Percentiles rank a stretch among this genome's conserved stretches.
These are phyloP conservation scores for Daldinia eschscholtzii DNA, from an alignment of 2,329 filamentous ascomycete genomes.

Conservation along the genomic window DNA sequence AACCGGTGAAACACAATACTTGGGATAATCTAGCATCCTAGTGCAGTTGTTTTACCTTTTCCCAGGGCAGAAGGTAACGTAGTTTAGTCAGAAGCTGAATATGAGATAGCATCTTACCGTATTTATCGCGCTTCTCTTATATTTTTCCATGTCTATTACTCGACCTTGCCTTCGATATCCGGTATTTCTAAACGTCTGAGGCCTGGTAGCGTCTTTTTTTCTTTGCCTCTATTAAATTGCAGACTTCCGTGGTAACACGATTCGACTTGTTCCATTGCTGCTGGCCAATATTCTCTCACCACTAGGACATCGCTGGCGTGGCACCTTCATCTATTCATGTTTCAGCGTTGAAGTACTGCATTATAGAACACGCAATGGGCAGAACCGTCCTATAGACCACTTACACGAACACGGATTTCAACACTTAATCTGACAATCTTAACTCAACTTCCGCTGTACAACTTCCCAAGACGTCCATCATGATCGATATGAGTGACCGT, in stretches of 20 bases:
- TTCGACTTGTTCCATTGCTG: neutral
- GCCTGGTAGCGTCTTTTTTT: slow-evolving; percentile 10
- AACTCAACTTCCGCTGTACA: slow-evolving; percentile 29
- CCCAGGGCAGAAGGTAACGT: slow-evolving; percentile 31
- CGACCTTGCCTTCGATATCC: neutral
- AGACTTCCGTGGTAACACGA: slow-evolving; percentile 21
- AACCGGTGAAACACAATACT: slow-evolving; percentile 35
- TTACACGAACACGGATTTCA: slow-evolving; percentile 29
- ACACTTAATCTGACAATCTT: slow-evolving; percentile 32
- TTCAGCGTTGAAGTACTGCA: slow-evolving; percentile 15
- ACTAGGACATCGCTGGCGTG: neutral
- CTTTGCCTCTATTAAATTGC: slow-evolving; percentile 16
- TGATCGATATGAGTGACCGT: slow-evolving; percentile 33
- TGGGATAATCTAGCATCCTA: slow-evolving; percentile 15
- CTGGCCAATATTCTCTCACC: slow-evolving; percentile 24
- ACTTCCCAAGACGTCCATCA: slow-evolving; percentile 18
- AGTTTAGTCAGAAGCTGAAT: slow-evolving; percentile 14
- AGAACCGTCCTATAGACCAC: slow-evolving; percentile 20
- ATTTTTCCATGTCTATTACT: slow-evolving; percentile 28
- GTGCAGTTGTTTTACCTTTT: slow-evolving; percentile 28
- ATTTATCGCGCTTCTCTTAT: slow-evolving; percentile 1
- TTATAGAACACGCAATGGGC: slow-evolving; percentile 26
- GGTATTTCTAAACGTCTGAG: slow-evolving; percentile 3
- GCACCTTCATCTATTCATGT: slow-evolving; percentile 13
- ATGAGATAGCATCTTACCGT: slow-evolving; percentile 18